Evolutionary conservation across 331 rosid species (phyloP).

Genomic region (Saraca asoca): DNA sequence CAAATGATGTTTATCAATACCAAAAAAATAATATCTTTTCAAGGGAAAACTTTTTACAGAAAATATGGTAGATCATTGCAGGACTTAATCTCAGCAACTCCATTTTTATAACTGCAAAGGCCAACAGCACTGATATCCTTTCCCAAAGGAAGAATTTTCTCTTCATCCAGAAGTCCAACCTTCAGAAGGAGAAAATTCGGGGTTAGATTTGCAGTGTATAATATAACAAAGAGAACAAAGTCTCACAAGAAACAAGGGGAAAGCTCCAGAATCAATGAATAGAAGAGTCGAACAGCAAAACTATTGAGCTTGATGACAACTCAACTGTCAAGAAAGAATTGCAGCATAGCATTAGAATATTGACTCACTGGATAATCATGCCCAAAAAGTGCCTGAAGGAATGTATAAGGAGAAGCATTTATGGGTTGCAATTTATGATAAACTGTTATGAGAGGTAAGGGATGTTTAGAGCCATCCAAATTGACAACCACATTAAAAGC

Average conservation of each 20-base stretch:
- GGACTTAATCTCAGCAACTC: conserved; percentile 71
- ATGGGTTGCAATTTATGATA: conserved; percentile 74
- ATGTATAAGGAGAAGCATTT: conserved; percentile 65
- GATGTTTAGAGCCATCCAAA: conserved; percentile 73
- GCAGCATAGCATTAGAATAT: conserved; percentile 21
- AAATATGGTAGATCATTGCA: conserved; percentile 83
- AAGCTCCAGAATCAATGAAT: conserved; percentile 12
- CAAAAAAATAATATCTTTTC: conserved; percentile 18
- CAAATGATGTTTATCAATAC: conserved; percentile 19
- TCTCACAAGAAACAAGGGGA: conserved; percentile 1
- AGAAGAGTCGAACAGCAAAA: conserved; percentile 6
- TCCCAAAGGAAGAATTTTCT: conserved; percentile 87
- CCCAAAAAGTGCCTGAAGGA: conserved; percentile 77
- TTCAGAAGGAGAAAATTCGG: conserved; percentile 41
- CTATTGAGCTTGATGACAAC: not conserved
- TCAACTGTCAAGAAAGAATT: conserved; percentile 16
- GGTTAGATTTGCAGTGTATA: conserved; percentile 29
- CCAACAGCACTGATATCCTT: conserved; percentile 83
- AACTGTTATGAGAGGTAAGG: conserved; percentile 71
- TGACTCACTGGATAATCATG: conserved; percentile 78
- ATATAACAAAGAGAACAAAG: conserved; percentile 18
- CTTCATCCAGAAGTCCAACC: conserved; percentile 90
- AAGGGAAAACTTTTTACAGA: conserved; percentile 55
- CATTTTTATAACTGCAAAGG: conserved; percentile 57
- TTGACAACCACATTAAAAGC: conserved; percentile 57